A percentile compares a stretch with the other conserved stretches of the same genome.
phyloP scores from a whole-genome alignment of 768 basidiomycete species.

The Suillus cothurnatus region DNA sequence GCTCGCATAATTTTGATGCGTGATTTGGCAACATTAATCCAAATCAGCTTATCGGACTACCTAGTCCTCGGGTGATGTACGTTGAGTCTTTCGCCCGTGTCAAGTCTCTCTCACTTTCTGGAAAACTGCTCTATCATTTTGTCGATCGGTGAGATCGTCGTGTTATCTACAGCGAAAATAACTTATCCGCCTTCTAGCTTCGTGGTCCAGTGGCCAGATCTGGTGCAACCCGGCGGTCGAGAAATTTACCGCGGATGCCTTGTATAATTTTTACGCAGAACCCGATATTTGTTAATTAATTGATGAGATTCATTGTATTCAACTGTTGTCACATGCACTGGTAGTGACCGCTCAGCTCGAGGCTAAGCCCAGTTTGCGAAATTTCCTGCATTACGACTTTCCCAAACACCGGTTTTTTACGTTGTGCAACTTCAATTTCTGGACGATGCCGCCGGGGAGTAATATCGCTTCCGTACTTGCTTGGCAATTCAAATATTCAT shows the following conservation, averaged over 20 bases:
- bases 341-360: background rate
- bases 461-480: background rate
- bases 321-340: background rate
- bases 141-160: slow-evolving; percentile 73
- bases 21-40: slow-evolving; percentile 14
- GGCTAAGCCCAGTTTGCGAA: background rate
- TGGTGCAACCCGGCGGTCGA: slow-evolving; percentile 42
- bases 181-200: slow-evolving; percentile 53
- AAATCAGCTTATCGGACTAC: slow-evolving; percentile 71
- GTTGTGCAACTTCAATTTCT: background rate
- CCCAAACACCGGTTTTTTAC: background rate
- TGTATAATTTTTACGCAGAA: slow-evolving; percentile 43
- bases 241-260: slow-evolving; percentile 66
- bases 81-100: slow-evolving; percentile 95
- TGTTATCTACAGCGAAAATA: slow-evolving; percentile 62
- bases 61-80: slow-evolving; percentile 76
- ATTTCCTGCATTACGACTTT: background rate
- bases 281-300: background rate
- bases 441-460: too few species aligned
- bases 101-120: slow-evolving; percentile 77
- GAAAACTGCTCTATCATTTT: slow-evolving; percentile 75
- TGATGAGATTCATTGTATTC: background rate
- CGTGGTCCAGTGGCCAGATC: slow-evolving; percentile 86
- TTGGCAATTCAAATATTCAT: background rate
- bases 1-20: slow-evolving; percentile 1